Evolutionary conservation across 345 rosid genomes (phyloP), one percentile per base, ranked within the genome.

Genomic region (Aquilaria yunnanensis): DNA sequence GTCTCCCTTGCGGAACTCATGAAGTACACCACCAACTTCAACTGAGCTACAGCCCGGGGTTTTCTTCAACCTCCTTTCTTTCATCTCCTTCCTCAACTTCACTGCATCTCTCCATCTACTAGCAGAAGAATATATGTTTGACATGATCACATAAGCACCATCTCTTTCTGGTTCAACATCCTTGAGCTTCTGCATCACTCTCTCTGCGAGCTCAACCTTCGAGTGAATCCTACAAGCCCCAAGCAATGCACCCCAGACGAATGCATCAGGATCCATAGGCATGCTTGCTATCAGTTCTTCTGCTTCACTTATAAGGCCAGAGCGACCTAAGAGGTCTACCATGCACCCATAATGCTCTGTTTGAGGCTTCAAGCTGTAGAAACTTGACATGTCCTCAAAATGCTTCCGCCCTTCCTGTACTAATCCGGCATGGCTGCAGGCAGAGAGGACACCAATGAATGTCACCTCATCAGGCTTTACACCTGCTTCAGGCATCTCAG

Each of bases 241-340:
- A 4, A 84, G 75, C 51, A 84, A 56, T 50, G 89, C 82, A 53
- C 83, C 84, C 84, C 78, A 81, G 59, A 77, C 80, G 66, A 75
- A 65, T 67, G 81, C 77, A 69, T 77, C 84, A 2, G 84, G 84
- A 53, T 62, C 56, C 5, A 72, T 67, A 16, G 86, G 84, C 84
- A 81, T 84, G 14, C 67, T 67, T 45, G 66, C 63, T 63, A 81
- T 68, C 54, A 79, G 67, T 61, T 71, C 80, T 51, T 67, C 69
- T 7, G 84, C 82, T 37, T 79, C 75, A 10, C 56, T 33, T 4
- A 81, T 58, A 32, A 71, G 57, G 47, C 89, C 86, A 57, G 84
- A 81, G 34, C 86, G 84, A 32, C 84, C 84, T 43, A 79, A 62
- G 9, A 84, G 89, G 61, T 84, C 89, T 33, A 81, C 89, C 79